Percentiles rank a stretch among this genome's conserved stretches.
phyloP scores from a whole-genome alignment of 2,329 filamentous ascomycete genomes.

The Curvularia eragrostidis region DNA sequence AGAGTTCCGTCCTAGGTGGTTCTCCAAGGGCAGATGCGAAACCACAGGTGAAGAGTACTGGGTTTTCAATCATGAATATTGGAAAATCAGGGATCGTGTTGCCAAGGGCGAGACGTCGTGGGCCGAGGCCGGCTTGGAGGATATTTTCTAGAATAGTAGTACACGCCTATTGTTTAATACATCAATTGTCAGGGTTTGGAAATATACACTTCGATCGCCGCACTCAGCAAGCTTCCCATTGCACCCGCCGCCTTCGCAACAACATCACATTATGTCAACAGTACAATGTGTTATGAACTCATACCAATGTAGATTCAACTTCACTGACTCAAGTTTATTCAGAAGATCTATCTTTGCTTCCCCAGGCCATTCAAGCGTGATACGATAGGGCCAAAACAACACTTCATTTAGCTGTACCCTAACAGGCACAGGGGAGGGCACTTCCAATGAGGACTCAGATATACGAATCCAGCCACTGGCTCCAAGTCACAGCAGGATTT shows the following conservation, averaged over 20 bases:
- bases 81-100: conserved; percentile 73
- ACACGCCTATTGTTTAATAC: neutral
- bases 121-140: conserved; percentile 70
- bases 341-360: no score
- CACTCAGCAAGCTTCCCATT: neutral
- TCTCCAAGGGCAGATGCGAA: conserved; percentile 73
- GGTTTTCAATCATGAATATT: conserved; percentile 89
- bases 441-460: no score
- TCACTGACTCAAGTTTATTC: no score
- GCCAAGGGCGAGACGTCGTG: conserved; percentile 68
- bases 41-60: conserved; percentile 89
- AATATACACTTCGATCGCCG: neutral
- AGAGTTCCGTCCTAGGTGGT: conserved; percentile 86
- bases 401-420: no score
- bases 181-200: neutral
- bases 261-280: neutral
- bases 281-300: no score
- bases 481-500: no score
- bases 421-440: no score
- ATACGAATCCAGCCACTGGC: no score
- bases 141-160: conserved; percentile 65
- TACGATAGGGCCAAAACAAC: no score
- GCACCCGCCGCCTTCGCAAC: no score
- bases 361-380: no score
- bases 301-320: no score